Conservation (phyloP, 2,329 filamentous ascomycete genomes). For the Hawksworthiomyces lignivorus region DNA sequence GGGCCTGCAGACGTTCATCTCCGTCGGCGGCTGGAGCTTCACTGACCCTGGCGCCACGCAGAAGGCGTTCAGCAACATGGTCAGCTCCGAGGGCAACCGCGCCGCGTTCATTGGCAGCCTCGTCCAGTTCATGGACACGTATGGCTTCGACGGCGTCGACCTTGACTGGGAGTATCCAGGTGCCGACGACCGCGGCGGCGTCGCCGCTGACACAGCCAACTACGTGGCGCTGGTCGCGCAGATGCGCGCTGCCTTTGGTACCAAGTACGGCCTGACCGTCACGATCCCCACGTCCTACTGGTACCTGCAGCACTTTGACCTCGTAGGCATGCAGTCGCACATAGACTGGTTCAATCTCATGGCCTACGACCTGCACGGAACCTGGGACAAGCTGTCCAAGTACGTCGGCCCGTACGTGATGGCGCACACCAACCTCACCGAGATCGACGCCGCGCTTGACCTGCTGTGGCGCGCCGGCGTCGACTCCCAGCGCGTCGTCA, state of each 20-base stretch:
- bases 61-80: slow-evolving; percentile 20
- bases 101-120: slow-evolving; percentile 11
- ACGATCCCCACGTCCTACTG: slow-evolving; percentile 15
- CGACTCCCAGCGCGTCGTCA: slow-evolving; percentile 29
- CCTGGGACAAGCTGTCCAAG: slow-evolving; percentile 25
- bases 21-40: slow-evolving; percentile 35
- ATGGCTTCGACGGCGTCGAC: slow-evolving; percentile 12
- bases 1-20: slow-evolving; percentile 26
- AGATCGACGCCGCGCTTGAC: slow-evolving; percentile 32
- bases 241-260: background rate
- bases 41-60: slow-evolving; percentile 25
- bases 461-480: slow-evolving; percentile 40
- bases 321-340: slow-evolving; percentile 14
- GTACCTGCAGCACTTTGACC: slow-evolving; percentile 16
- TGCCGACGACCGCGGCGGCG: slow-evolving; percentile 15
- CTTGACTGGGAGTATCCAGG: slow-evolving; percentile 14
- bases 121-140: slow-evolving; percentile 12
- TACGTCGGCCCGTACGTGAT: slow-evolving; percentile 23
- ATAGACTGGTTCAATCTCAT: slow-evolving; percentile 16
- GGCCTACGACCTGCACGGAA: slow-evolving; percentile 33
- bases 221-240: background rate
- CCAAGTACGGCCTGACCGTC: slow-evolving; percentile 3
- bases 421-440: slow-evolving; percentile 39
- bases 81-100: slow-evolving; percentile 5
- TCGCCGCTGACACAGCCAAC: slow-evolving; percentile 11